Evolutionary conservation across 176 grass and related monocot species (phyloP).

Genomic region (Eremochloa ophiuroides): DNA sequence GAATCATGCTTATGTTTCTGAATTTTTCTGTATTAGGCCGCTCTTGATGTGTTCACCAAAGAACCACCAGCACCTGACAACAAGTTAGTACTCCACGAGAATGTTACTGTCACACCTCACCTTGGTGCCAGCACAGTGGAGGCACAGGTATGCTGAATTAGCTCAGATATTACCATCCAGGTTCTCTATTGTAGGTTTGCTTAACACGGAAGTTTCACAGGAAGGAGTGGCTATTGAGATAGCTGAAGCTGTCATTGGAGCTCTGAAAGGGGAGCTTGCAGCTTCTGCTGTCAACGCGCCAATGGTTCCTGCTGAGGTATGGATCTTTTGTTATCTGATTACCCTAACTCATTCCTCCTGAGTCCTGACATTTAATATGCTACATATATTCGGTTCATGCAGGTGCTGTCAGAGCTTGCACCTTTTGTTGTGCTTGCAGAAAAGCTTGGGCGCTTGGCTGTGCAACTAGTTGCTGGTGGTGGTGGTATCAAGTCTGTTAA

Average conservation of each 20-base stretch:
- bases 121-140: slow-evolving; percentile 91
- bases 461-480: slow-evolving; percentile 80
- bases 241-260: slow-evolving; percentile 93
- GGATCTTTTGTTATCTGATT: neutral
- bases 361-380: neutral
- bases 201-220: slow-evolving; percentile 35
- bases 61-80: slow-evolving; percentile 71
- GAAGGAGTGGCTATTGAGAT: slow-evolving; percentile 96
- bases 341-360: neutral
- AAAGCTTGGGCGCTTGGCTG: slow-evolving; percentile 77
- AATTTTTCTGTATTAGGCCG: slow-evolving; percentile 42
- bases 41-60: slow-evolving; percentile 85
- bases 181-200: neutral
- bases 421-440: slow-evolving; percentile 76
- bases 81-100: slow-evolving; percentile 80
- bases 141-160: slow-evolving; percentile 61
- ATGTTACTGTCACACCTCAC: slow-evolving; percentile 89
- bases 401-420: slow-evolving; percentile 87
- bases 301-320: slow-evolving; percentile 88
- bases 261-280: slow-evolving; percentile 85
- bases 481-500: slow-evolving; percentile 91
- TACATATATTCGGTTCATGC: neutral
- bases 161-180: neutral
- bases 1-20: neutral
- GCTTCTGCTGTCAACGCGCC: slow-evolving; percentile 88